Evolutionary conservation across 1,284 basidiomycete species (phyloP), one percentile per base, ranked within the genome.

Genomic region (Cystobasidium pallidum): DNA sequence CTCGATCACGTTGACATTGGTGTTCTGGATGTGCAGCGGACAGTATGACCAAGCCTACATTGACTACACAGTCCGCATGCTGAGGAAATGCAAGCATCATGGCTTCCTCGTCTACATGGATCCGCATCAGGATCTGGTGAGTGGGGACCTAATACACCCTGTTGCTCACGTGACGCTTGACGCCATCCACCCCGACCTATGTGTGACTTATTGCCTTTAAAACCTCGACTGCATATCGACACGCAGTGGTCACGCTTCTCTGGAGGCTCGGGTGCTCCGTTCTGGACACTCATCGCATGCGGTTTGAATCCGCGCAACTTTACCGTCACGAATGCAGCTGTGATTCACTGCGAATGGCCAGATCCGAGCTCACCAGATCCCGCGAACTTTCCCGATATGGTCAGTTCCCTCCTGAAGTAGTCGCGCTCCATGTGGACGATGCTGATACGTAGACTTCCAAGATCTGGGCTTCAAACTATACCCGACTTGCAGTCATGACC

Each of bases 401-500:
- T 71, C 6, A 55, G 68, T 54, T 36, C 17, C 54, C 34, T 24
- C 6, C 10, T 67, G 15, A 15, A 55, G 13, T 36, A 26, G 26
- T 24, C 26, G 51, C 55, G 57, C 32, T 61, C n/a, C n/a, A n/a
- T n/a, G n/a, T n/a, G n/a, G n/a, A n/a, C n/a, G n/a, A n/a, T 24
- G 36, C n/a, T 47, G 61, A 47, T 47, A n/a, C 6, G 11, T 2
- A 15, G 26, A 15, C 26, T 36, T 30, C 43, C 36, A 39, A 71
- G 68, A 87, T 94, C 75, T 98, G 95, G 95, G 88, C 89, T 17
- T 97, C 95, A 26, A 98, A 98, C 80, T 97, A 98, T 79, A 88
- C 90, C 58, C 91, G 91, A 13, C 86, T 97, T 19, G 87, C 90
- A 47, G 88, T 88, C 15, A 92, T 94, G 79, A 96, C 94, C 3